Base-by-base conservation (phyloP, 192 early-diverging fungal species). In the Podila verticillata region DNA sequence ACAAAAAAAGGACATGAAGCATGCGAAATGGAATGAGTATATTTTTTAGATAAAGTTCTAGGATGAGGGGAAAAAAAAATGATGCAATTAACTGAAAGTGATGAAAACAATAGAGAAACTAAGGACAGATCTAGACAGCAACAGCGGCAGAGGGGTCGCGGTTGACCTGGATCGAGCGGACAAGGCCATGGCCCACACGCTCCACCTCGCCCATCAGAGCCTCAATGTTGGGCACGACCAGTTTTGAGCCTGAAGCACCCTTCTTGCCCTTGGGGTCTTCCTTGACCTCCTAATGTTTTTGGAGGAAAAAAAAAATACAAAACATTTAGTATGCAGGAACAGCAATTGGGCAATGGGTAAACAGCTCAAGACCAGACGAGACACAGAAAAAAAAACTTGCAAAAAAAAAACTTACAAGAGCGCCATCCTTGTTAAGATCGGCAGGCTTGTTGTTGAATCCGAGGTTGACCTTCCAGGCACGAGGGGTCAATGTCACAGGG, bases 171-270 rank as follows among this genome's bases (percentile, higher is more conserved):
- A 80, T 24, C 9, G 77, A 60, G 4, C 54, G 69, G 47, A 85
- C 80, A 57, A 92, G 78, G n/a, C 90, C 90, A 26, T 82, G 68
- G 26, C 92, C 92, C 56, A 94, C 62, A 34, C 91, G 82, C 70
- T 92, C 84, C 59, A 94, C 90, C 78, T 92, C 92, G 6, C 86
- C 83, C 24, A 88, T 75, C 71, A 93, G 88, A 3, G 92, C 90
- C 57, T 75, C 64, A 59, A 86, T 84, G 75, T 94, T 92, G n/a
- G 88, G 87, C 34, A 69, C 81, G 17, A 89, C 87, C 73, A 85
- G 66, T 65, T 84, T 86, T 34, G 79, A 84, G 48, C 68, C 70
- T 24, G 62, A 56, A 44, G 68, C 29, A 73, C 66, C 72, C 35
- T 73, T 56, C 77, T 82, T 69, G n/a, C 59, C 22, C 57, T 73